Conservation (phyloP, 805 yeast genomes). For the Candida andamanensis region DNA sequence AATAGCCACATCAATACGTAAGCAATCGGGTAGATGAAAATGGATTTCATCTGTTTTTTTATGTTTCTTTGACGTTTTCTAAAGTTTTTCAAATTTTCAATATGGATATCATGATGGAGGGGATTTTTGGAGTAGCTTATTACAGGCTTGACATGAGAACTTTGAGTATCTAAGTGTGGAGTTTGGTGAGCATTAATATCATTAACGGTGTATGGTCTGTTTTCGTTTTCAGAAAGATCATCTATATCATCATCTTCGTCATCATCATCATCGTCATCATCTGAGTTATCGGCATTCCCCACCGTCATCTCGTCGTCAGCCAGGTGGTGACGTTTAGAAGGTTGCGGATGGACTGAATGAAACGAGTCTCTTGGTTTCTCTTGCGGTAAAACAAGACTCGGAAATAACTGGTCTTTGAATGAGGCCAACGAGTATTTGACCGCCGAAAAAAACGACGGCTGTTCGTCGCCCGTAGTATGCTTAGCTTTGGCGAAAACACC, state of each 20-base stretch:
- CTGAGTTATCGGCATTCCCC: slow-evolving; percentile 1
- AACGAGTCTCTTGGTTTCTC: no score
- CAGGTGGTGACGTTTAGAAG: not conserved
- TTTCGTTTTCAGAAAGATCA: not conserved
- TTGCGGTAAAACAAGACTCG: slow-evolving; percentile 27
- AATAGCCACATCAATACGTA: slow-evolving; percentile 78
- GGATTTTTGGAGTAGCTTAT: not conserved
- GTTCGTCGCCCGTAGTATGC: slow-evolving; percentile 11
- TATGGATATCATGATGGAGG: slow-evolving; percentile 39
- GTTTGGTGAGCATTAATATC: not conserved
- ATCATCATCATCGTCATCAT: slow-evolving; percentile 17
- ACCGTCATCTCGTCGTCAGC: slow-evolving; percentile 3
- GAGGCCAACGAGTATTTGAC: slow-evolving; percentile 22
- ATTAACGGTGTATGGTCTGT: not conserved
- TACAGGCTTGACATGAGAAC: not conserved
- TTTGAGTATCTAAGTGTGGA: not conserved
- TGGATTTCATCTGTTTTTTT: slow-evolving; percentile 70
- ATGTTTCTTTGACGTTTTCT: slow-evolving; percentile 60
- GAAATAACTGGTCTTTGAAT: slow-evolving; percentile 20
- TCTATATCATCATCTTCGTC: slow-evolving; percentile 16
- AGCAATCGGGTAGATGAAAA: slow-evolving; percentile 80
- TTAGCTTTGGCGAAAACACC: slow-evolving; percentile 30
- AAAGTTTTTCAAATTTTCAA: slow-evolving; percentile 56
- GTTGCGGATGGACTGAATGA: slow-evolving; percentile 3
- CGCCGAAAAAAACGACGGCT: slow-evolving; percentile 32